Percentiles rank a stretch among this genome's conserved stretches.
phyloP scores from a whole-genome alignment of 2,329 filamentous ascomycete genomes.

The Cladosporium halotolerans region DNA sequence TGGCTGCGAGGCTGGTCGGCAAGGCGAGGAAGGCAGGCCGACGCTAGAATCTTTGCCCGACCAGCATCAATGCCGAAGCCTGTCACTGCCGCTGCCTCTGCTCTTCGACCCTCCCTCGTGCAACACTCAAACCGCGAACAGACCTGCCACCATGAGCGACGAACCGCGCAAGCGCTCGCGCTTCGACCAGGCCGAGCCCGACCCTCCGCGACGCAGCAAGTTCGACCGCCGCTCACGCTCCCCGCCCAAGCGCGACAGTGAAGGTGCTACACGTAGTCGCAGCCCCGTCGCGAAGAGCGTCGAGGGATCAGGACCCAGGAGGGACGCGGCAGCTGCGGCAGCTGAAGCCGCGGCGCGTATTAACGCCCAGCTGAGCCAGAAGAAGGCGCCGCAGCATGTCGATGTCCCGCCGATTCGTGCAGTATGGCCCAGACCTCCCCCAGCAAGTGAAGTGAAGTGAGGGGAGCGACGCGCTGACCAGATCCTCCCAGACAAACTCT shows the following conservation, averaged over 20 bases:
- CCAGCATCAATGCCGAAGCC: no score
- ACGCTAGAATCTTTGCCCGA: no score
- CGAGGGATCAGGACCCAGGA: slow-evolving; percentile 37
- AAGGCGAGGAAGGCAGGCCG: background rate
- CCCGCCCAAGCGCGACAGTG: slow-evolving; percentile 59
- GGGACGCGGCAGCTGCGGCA: slow-evolving; percentile 55
- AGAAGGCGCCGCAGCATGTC: slow-evolving; percentile 84
- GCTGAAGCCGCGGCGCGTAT: slow-evolving; percentile 63
- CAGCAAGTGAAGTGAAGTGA: background rate
- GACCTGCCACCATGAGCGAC: slow-evolving; percentile 58
- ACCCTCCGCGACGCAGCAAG: slow-evolving; percentile 63
- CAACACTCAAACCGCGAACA: background rate
- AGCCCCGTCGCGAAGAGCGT: slow-evolving; percentile 63
- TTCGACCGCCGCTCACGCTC: slow-evolving; percentile 92
- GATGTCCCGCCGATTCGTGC: slow-evolving; percentile 72
- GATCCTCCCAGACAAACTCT: slow-evolving; percentile 17
- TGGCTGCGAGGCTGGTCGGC: background rate
- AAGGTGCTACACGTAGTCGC: slow-evolving; percentile 63
- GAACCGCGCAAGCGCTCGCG: slow-evolving; percentile 82
- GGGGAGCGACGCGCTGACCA: slow-evolving; percentile 11
- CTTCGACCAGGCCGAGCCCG: slow-evolving; percentile 86
- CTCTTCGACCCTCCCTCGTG: background rate
- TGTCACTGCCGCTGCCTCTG: background rate
- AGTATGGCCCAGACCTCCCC: background rate
- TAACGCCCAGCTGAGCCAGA: slow-evolving; percentile 46